Evolutionary conservation across 768 basidiomycete species (phyloP).

Genomic region (Amanita thiersii): DNA sequence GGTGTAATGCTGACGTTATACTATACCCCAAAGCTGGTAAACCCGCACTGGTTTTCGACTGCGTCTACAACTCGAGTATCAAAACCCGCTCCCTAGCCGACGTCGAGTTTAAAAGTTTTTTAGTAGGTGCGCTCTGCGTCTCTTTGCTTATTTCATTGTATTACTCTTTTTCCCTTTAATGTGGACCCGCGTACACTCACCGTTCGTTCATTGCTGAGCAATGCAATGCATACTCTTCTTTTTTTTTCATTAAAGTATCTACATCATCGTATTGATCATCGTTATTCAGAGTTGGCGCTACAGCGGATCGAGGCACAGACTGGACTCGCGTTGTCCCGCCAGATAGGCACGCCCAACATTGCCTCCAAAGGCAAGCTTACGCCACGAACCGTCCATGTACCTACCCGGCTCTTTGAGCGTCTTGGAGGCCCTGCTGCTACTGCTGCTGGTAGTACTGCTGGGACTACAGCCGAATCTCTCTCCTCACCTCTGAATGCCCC

Average conservation of each 20-base stretch:
- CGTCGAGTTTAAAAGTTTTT: slow-evolving; percentile 57
- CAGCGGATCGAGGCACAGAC: slow-evolving; percentile 61
- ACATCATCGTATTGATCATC: slow-evolving; percentile 1
- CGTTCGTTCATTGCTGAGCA: too few species aligned
- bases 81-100: slow-evolving; percentile 54
- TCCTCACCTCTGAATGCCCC: background rate
- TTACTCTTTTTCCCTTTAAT: too few species aligned
- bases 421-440: too few species aligned
- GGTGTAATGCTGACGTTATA: slow-evolving; percentile 3
- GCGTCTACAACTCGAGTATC: slow-evolving; percentile 51
- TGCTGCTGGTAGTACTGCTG: too few species aligned
- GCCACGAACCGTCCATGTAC: slow-evolving; percentile 51
- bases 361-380: slow-evolving; percentile 62
- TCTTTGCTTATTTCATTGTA: background rate
- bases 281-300: slow-evolving; percentile 49
- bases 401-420: slow-evolving; percentile 15
- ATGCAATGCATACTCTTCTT: too few species aligned
- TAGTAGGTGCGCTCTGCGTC: slow-evolving; percentile 45
- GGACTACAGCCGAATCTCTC: slow-evolving; percentile 1
- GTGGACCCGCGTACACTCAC: too few species aligned
- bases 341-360: slow-evolving; percentile 71
- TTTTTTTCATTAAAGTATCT: too few species aligned
- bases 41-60: slow-evolving; percentile 64
- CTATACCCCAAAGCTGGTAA: slow-evolving; percentile 53
- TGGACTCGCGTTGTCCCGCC: slow-evolving; percentile 52